Base-by-base conservation (phyloP, 225 moss, liverwort and hornwort genomes). In the Marchantia polymorpha region DNA sequence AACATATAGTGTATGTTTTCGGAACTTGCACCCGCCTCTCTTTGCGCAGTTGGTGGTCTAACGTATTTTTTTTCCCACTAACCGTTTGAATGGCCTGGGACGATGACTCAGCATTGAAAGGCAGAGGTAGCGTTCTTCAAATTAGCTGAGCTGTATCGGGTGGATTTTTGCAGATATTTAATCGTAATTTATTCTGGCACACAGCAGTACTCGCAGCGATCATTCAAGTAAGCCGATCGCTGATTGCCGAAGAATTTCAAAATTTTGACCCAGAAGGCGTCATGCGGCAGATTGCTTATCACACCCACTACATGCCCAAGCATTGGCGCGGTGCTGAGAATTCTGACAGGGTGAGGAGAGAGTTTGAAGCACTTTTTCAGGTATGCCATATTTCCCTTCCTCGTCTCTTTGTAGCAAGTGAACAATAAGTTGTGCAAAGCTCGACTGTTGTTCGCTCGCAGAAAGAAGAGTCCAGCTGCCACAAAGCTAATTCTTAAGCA, bases 221-320 rank as follows among this genome's bases (percentile, higher is more conserved):
- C 77, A 87, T 92, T 88, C 80, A 90, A 75, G 84, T 95, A 49
- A 93, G 92, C 78, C 92, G 96, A 75, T 91, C 94, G 60, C 81
- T 97, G 52, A 89, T 94, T 81, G 83, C 86, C 69, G 94, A 94
- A 76, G 96, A 97, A 69, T 91, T 91, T 77, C 93, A 93, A 83
- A 83, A 91, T 58, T 92, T 99, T 83, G 93, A 95, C 81, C 95
- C 93, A 58, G 83, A 88, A 54, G 91, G 91, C 63, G 90, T 91
- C 48, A 93, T 99, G 93, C 92, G 88, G 78, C 90, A 88, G 50
- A 89, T 99, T 79, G 84, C 91, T 12, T 89, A 87, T 77, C 89
- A 93, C 56, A 99, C 93, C 10, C 99, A 99, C 82, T 95, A 92
- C 78, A 99, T 93, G 93, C 99, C 99, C 56, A 99, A 93, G 83